phyloP scores from a whole-genome alignment of 73 alveolate genomes.

The Paramecium pentaurelia region DNA sequence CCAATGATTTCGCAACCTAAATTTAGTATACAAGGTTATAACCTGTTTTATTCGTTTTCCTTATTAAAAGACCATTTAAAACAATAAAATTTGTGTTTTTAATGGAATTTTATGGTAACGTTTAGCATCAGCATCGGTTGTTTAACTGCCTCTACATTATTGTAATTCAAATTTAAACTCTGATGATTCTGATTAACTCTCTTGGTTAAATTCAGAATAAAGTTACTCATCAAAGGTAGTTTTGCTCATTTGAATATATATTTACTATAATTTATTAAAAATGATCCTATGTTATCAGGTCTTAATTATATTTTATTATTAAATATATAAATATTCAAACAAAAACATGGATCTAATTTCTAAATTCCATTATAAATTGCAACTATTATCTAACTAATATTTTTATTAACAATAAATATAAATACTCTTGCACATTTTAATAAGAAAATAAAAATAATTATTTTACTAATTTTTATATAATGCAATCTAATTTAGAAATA shows the following conservation, averaged over 20 bases:
- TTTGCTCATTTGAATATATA: neutral
- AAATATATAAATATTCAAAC: neutral
- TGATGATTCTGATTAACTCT: neutral
- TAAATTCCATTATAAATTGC: neutral
- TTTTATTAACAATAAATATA: neutral
- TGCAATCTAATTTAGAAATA: neutral
- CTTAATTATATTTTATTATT: neutral
- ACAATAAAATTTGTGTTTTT: neutral
- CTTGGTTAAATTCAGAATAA: neutral
- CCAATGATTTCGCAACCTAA: constrained; percentile 21
- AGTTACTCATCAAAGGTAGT: neutral
- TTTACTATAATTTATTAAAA: neutral
- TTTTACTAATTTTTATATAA: neutral
- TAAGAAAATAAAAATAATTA: neutral
- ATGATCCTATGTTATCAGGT: neutral
- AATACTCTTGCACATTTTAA: neutral
- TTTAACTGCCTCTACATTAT: neutral
- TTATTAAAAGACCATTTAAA: neutral
- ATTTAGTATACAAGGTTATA: neutral
- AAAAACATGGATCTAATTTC: neutral
- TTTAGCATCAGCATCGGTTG: neutral
- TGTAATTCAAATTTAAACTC: neutral
- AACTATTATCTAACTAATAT: neutral
- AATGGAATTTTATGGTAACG: constrained; percentile 24
- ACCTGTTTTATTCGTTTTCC: constrained; percentile 14